A percentile compares a stretch with the other conserved stretches of the same genome.
These are phyloP conservation scores for Phtheirospermum japonicum DNA, from an alignment of 257 asterid species.

Conservation along the genomic window DNA sequence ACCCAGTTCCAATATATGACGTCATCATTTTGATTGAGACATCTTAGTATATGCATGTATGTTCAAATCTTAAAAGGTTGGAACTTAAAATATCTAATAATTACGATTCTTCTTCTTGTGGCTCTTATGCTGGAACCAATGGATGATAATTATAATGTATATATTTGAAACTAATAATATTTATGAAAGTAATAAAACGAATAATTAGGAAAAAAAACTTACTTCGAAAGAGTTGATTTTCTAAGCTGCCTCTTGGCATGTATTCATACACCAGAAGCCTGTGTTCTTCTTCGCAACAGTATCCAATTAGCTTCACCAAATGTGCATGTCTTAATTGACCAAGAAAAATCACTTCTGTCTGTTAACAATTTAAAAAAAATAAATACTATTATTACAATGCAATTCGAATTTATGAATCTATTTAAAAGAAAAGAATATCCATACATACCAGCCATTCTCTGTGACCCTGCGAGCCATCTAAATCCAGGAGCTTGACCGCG, in stretches of 20 bases:
- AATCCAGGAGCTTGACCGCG: slow-evolving; percentile 86
- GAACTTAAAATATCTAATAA: too few species aligned
- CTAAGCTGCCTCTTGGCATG: slow-evolving; percentile 96
- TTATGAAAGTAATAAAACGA: too few species aligned
- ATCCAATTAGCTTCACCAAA: slow-evolving; percentile 91
- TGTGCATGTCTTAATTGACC: slow-evolving; percentile 85
- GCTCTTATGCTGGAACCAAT: too few species aligned
- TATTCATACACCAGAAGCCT: slow-evolving; percentile 86
- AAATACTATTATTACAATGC: neutral
- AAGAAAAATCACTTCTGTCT: slow-evolving; percentile 84
- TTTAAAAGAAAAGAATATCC: neutral
- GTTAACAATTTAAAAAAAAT: slow-evolving; percentile 14
- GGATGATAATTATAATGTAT: too few species aligned
- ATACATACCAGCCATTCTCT: slow-evolving; percentile 83
- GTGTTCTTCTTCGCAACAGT: slow-evolving; percentile 93
- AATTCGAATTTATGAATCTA: neutral
- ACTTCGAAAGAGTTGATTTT: slow-evolving; percentile 90
- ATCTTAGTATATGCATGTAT: neutral
- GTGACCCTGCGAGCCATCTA: slow-evolving; percentile 91
- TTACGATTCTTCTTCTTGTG: too few species aligned
- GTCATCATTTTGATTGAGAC: too few species aligned
- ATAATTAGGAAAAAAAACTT: slow-evolving; percentile 33
- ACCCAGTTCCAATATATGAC: too few species aligned
- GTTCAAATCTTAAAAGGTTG: neutral
- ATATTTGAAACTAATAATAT: too few species aligned